Base-by-base conservation (phyloP, 495 filamentous ascomycete species). In the Corynascus novoguineensis region DNA sequence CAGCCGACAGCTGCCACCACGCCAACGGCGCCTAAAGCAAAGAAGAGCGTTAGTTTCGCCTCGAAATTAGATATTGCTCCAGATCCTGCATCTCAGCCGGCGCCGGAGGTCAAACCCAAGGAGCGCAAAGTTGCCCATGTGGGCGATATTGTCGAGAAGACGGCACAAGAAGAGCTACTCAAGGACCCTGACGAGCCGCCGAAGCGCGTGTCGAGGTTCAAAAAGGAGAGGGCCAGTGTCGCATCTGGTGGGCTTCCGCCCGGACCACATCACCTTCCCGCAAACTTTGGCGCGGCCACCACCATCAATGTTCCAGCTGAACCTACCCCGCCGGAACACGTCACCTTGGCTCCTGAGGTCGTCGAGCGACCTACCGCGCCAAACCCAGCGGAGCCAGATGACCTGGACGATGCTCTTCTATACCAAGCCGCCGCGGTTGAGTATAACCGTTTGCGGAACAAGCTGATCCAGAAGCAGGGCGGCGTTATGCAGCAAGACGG, bases 31-130 rank as follows among this genome's bases (percentile, higher is more conserved):
- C n/a, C 19, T 2, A 25, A 12, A 24, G 51, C 58, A 44, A 89
- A 87, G 75, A 95, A 91, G 71, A 82, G 82, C 25, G 89, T 95
- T 8, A 74, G 81, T 49, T 96, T 95, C 68, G 85, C 90, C 4
- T 64, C 83, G 24, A 78, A 83, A 22, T 78, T 95, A 41, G 87
- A 96, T 64, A 86, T 95, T 57, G 81, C 84, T 3, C 68, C 62
- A 5, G 69, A 66, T 11, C 67, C 56, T 8, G 47, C 44, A 10
- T 6, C 53, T 21, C 52, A 12, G 2, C 76, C 80, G 46, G 59
- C 67, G 9, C 49, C 75, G 14, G 63, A 71, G 24, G 48, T 66
- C 8, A 64, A 67, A 14, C 15, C 34, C 8, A 53, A 67, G 50
- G 49, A 68, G 5, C 54, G 77, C 59, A 64, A 69, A 63, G 55